Evolutionary conservation across 2,329 filamentous ascomycete genomes (phyloP), one percentile per base, ranked within the genome.

Genomic region (Diaporthe ampelina): DNA sequence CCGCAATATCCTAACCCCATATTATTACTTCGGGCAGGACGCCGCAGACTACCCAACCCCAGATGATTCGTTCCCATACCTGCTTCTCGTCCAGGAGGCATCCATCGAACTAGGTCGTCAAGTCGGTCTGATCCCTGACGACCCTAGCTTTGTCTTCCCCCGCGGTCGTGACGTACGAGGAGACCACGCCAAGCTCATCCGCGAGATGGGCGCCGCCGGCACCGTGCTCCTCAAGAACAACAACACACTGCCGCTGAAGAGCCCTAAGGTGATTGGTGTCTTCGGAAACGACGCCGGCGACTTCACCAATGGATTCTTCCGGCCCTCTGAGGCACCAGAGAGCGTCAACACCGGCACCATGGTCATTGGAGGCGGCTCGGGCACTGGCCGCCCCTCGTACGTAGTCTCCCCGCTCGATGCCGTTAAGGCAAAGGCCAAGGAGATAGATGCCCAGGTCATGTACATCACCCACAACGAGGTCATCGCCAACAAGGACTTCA

Each of bases 191-290:
- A 52, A 61, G 26, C 21, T 72, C 2, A 72, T 72, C 19, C 70
- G 70, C 19, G 57, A 72, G 57, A 35, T 65, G 7, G 70, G 57
- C 21, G 56, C 56, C n/a, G 70, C 56, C 2, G 70, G 56, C 6
- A 65, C 57, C 7, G 89, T 92, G 0, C 81, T 94, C 29, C 84
- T 94, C 32, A 93, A 94, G 83, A 91, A 91, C 72, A 84, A 86
- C 72, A 81, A 83, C 11, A 80, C 86, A 2, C 82, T 91, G 1
- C 89, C 89, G 0, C 80, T 91, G 5, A 84, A 85, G 35, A 81
- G 81, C 10, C 85, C 85, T 9, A 83, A 81, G 61, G 85, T 83
- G 43, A 84, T 89, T 61, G 84, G 82, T 2, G 81, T 90, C 1
- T 87, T 88, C 73, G 88, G 88, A 0, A 86, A 86, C 61, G 92